Evolutionary conservation across 2,329 filamentous ascomycete genomes (phyloP).

Genomic region (Aspergillus hortae): DNA sequence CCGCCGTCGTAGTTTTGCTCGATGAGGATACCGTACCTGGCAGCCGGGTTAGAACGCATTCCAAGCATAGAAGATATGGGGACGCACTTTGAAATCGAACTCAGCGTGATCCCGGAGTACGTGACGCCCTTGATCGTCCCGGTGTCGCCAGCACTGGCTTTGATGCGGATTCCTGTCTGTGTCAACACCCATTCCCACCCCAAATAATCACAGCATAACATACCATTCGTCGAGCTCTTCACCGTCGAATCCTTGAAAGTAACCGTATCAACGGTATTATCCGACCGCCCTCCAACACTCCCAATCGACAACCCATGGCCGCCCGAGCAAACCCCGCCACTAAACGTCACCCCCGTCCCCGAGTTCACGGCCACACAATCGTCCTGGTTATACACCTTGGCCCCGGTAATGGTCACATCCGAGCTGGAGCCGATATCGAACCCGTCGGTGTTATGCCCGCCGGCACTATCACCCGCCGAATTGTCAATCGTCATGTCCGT

Average conservation of each 20-base stretch:
- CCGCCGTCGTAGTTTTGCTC: conserved; percentile 55
- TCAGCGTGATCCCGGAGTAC: conserved; percentile 52
- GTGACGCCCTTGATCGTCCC: conserved; percentile 52
- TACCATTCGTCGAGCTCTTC: conserved; percentile 36
- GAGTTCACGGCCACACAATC: conserved; percentile 34
- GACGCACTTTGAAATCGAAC: conserved; percentile 44
- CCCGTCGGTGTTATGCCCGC: conserved; percentile 48
- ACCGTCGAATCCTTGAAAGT: conserved; percentile 50
- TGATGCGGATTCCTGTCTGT: conserved; percentile 28
- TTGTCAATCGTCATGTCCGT: conserved; percentile 56
- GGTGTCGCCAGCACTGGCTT: conserved; percentile 52
- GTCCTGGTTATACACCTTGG: conserved; percentile 43
- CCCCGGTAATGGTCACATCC: conserved; percentile 42
- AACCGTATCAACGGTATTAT: conserved; percentile 54
- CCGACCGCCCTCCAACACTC: conserved; percentile 43
- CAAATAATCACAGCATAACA: background rate
- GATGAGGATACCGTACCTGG: conserved; percentile 43
- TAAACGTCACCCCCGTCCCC: conserved; percentile 24
- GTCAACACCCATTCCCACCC: background rate
- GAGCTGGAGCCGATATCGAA: conserved; percentile 48
- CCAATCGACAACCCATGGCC: conserved; percentile 34
- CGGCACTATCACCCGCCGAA: conserved; percentile 47
- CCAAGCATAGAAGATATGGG: background rate
- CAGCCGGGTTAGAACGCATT: background rate
- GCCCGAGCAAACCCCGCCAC: conserved; percentile 35